These are phyloP conservation scores for Neofusicoccum cordaticola DNA, from an alignment of 2,329 filamentous ascomycete species.

Conservation along the genomic window DNA sequence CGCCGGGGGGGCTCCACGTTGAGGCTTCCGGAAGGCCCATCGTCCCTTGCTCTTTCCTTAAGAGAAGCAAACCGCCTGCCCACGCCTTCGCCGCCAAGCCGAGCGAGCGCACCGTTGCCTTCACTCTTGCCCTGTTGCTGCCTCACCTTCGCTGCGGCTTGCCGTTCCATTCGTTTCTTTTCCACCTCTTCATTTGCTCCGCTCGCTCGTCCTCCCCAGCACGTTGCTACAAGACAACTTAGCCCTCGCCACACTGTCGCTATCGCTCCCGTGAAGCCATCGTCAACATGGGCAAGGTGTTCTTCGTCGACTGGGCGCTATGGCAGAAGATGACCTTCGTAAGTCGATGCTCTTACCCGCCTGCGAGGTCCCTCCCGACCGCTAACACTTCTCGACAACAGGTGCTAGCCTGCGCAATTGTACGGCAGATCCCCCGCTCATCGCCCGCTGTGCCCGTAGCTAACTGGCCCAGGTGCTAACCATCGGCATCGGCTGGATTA, in stretches of 20 bases:
- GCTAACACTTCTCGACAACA: conserved; percentile 40
- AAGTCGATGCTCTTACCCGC: conserved; percentile 39
- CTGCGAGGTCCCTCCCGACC: conserved; percentile 11
- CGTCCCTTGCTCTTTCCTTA: conserved; percentile 3
- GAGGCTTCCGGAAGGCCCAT: not conserved
- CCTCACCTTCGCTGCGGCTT: not conserved
- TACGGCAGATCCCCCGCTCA: conserved; percentile 30
- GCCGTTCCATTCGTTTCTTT: conserved; percentile 9
- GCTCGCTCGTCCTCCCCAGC: not conserved
- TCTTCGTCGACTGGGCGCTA: conserved; percentile 62
- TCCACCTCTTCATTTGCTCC: not conserved
- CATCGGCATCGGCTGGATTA: conserved; percentile 64
- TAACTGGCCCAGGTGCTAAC: conserved; percentile 54
- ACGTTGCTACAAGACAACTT: not conserved
- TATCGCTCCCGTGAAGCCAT: conserved; percentile 2
- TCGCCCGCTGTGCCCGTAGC: conserved; percentile 19
- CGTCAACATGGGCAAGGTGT: conserved; percentile 31
- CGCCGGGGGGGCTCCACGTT: conserved; percentile 14
- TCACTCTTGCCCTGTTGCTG: not conserved
- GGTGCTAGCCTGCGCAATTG: conserved; percentile 71
- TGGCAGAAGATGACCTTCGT: conserved; percentile 94
- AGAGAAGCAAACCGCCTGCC: conserved; percentile 13
- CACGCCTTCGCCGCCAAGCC: conserved; percentile 9
- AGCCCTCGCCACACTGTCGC: conserved; percentile 10
- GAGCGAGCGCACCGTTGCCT: not conserved